Conservation (phyloP, 768 basidiomycete genomes). For the Epithele typhae region DNA sequence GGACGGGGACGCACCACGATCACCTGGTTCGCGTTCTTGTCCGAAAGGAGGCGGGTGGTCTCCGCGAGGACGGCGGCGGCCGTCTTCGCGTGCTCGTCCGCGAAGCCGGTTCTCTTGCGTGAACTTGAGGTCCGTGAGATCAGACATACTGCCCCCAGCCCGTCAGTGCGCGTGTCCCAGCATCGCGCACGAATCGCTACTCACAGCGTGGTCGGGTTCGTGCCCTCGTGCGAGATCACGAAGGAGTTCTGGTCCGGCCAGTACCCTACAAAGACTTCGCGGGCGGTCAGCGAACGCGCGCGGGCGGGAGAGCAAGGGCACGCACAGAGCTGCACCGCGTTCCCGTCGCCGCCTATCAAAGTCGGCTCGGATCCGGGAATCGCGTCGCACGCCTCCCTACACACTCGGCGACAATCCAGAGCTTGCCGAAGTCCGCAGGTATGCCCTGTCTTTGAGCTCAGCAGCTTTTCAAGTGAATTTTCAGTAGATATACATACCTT, state of each 20-base stretch:
- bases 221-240: slow-evolving; percentile 59
- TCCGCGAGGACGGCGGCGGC: slow-evolving; percentile 43
- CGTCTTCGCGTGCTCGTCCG: slow-evolving; percentile 43
- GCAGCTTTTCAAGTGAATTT: too few relatives aligned
- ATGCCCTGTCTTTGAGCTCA: too few relatives aligned
- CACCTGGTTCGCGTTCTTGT: slow-evolving; percentile 37
- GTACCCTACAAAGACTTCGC: slow-evolving; percentile 57
- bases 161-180: background rate
- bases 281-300: too few relatives aligned
- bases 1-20: slow-evolving; percentile 31
- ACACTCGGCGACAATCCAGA: too few relatives aligned
- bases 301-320: too few relatives aligned
- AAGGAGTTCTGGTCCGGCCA: slow-evolving; percentile 47
- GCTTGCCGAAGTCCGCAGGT: too few relatives aligned
- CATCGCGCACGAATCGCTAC: slow-evolving; percentile 10
- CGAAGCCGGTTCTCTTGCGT: slow-evolving; percentile 44
- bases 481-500: too few relatives aligned
- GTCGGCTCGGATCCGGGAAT: slow-evolving; percentile 39
- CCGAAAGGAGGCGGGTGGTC: slow-evolving; percentile 36
- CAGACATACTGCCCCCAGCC: slow-evolving; percentile 42
- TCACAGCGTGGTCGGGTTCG: slow-evolving; percentile 51
- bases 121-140: slow-evolving; percentile 47
- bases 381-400: slow-evolving; percentile 43
- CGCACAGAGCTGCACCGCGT: slow-evolving; percentile 44
- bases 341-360: slow-evolving; percentile 48